Percentiles rank a stretch among this genome's conserved stretches.
phyloP scores from a whole-genome alignment of 2,329 filamentous ascomycete species.

The Fusarium brevicatenulatum region DNA sequence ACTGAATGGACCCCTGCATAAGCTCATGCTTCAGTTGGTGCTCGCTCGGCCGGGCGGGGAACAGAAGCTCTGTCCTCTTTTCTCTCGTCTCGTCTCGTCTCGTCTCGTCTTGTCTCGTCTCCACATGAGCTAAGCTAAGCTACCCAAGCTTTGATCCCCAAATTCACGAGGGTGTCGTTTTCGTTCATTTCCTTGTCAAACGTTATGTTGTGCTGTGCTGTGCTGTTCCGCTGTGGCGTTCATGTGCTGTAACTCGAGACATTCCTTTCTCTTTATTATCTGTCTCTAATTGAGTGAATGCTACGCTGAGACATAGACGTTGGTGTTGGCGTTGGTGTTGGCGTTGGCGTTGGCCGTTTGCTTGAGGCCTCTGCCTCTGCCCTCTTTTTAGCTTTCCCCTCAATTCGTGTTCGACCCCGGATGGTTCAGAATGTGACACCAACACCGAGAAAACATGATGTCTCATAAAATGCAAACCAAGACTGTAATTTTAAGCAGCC shows the following conservation, averaged over 20 bases:
- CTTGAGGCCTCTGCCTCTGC: conserved; percentile 9
- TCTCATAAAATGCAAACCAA: conserved; percentile 25
- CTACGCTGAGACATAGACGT: background rate
- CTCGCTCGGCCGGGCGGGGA: background rate
- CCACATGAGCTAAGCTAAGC: background rate
- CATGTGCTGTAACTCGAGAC: conserved; percentile 12
- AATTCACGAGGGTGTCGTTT: background rate
- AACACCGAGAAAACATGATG: conserved; percentile 22
- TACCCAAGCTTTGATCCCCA: background rate
- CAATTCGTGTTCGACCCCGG: conserved; percentile 13
- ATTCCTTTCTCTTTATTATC: background rate
- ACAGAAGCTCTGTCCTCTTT: background rate
- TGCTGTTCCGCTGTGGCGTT: conserved; percentile 10
- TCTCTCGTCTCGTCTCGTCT: background rate
- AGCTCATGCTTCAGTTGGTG: background rate
- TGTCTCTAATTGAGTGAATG: background rate
- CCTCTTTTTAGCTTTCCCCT: background rate
- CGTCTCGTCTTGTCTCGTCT: background rate
- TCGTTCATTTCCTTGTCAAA: background rate
- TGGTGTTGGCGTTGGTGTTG: background rate
- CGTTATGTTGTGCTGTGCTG: background rate
- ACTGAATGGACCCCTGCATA: background rate
- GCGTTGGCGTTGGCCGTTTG: background rate
- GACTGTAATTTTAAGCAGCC: background rate
- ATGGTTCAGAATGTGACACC: conserved; percentile 9